Conservation (phyloP, 2,329 filamentous ascomycete genomes). For the Hypoxylon sp. region DNA sequence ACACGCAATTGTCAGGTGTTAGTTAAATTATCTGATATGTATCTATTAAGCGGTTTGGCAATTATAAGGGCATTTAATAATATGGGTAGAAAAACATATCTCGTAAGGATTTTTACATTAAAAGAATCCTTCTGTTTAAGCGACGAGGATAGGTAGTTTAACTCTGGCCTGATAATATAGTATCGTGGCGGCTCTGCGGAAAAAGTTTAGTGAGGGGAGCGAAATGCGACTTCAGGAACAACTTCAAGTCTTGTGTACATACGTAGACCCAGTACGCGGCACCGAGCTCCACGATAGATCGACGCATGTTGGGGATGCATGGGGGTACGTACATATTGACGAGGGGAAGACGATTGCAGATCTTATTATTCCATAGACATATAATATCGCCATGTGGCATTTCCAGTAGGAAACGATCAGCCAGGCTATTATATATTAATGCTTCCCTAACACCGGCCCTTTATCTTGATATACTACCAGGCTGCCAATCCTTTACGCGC, state of each 20-base stretch:
- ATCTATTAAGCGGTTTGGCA: no score
- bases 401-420: conserved; percentile 28
- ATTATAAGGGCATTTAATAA: no score
- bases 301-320: conserved; percentile 12
- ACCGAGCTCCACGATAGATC: conserved; percentile 18
- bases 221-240: conserved; percentile 22
- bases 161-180: no score
- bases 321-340: no score
- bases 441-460: conserved; percentile 8
- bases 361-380: conserved; percentile 28
- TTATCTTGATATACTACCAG: conserved; percentile 17
- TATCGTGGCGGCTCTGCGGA: conserved; percentile 43
- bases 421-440: conserved; percentile 6
- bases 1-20: neutral
- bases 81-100: no score
- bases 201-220: conserved; percentile 31
- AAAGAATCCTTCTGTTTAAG: no score
- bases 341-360: conserved; percentile 20
- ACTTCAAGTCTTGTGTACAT: conserved; percentile 17
- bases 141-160: no score
- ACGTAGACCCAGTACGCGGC: neutral
- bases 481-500: conserved; percentile 5
- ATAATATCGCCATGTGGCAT: conserved; percentile 34
- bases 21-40: no score
- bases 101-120: no score